These are phyloP conservation scores for Fusarium penzigii DNA, from an alignment of 2,329 filamentous ascomycete genomes.

Conservation along the genomic window DNA sequence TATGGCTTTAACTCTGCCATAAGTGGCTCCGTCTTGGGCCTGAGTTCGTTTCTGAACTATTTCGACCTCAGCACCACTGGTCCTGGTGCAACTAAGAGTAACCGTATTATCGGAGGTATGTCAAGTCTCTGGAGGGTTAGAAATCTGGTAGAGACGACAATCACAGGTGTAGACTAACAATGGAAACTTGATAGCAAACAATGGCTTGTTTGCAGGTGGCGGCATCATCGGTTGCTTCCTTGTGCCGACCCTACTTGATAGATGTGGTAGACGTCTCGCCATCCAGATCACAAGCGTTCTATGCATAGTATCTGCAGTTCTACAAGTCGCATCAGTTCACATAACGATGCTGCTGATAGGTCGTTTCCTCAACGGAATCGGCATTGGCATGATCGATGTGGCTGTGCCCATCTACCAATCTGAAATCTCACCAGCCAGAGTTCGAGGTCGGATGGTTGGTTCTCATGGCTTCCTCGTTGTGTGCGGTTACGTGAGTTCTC, in stretches of 20 bases:
- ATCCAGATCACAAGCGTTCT: not conserved
- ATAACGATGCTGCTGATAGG: not conserved
- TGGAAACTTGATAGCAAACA: not conserved
- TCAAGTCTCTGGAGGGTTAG: too few species aligned
- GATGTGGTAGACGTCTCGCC: not conserved
- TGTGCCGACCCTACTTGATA: not conserved
- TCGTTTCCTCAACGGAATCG: not conserved
- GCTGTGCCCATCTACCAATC: not conserved
- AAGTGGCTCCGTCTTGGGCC: not conserved
- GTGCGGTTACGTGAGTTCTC: not conserved
- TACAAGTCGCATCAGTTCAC: not conserved
- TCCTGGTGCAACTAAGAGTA: not conserved
- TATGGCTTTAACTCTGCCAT: conserved; percentile 4
- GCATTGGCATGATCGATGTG: not conserved
- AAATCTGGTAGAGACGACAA: not conserved
- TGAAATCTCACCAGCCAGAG: not conserved
- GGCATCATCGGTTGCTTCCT: not conserved
- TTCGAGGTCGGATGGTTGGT: conserved; percentile 1
- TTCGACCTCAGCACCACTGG: not conserved
- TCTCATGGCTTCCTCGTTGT: not conserved
- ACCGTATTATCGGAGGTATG: conserved; percentile 1
- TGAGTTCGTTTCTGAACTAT: not conserved
- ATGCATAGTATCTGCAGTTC: not conserved
- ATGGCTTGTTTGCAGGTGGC: conserved; percentile 1
- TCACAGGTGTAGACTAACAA: not conserved